Base-by-base conservation (phyloP, 1,284 basidiomycete genomes). In the Trichosporon coremiiforme region DNA sequence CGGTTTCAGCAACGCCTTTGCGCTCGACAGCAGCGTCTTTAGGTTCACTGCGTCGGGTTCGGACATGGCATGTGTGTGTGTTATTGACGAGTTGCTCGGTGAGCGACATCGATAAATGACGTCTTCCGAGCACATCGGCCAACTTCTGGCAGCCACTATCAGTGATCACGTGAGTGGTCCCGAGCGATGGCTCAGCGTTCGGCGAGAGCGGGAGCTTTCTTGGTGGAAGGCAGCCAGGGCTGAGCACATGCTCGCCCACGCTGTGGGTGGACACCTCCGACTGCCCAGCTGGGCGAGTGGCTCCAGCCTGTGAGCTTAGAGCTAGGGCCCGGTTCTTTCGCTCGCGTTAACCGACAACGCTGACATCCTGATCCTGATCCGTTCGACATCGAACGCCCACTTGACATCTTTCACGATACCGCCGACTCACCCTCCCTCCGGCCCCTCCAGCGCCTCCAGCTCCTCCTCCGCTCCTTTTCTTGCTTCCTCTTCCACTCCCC, bases 1-100 rank as follows among this genome's bases (percentile, higher is more conserved):
- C 10, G 79, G 79, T 55, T 75, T 72, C 13, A 80, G 73, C n/a
- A 80, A 71, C 8, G 69, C 66, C 29, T 75, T 72, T 12, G 72
- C 74, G 0, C 75, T 70, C 50, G 72, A 63, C 31, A 79, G 70
- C 47, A 78, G 73, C 25, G 68, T 64, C 55, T 76, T 74, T 35
- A 75, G 70, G 57, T 62, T 62, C 15, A 62, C 57, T 33, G 29
- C 29, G 29, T 62, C 57, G 17, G 57, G 12, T 31, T 62, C 57
- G 17, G 57, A 31, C 57, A 62, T 62, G 8, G 4, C 57, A 33
- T 33, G 57, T 17, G 29, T 25, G 25, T 62, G 57, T 62, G 29
- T 31, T 33, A 17, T 62, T 31, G 29, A 31, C 29, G 31, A 62
- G 5, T 12, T 31, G 25, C 25, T 31, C 33, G 33, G 9, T 31